Conservation (phyloP, 2,329 filamentous ascomycete genomes). For the Daldinia eschscholtzii region DNA sequence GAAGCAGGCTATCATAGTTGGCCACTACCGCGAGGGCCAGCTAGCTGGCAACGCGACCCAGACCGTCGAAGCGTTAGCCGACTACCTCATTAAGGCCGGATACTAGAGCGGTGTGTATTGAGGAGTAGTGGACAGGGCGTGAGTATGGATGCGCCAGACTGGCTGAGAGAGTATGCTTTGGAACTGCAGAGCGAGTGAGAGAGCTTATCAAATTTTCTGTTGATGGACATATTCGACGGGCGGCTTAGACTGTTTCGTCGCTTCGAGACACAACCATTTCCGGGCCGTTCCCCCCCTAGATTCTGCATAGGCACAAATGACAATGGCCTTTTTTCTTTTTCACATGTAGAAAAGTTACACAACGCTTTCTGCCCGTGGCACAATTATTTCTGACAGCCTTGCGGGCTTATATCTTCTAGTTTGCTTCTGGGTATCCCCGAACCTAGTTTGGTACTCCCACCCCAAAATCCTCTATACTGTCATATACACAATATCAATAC, state of each 20-base stretch:
- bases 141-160: constrained; percentile 30
- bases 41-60: constrained; percentile 81
- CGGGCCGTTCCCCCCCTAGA: constrained; percentile 45
- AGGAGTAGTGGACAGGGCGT: constrained; percentile 37
- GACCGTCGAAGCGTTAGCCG: constrained; percentile 84
- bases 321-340: constrained; percentile 39
- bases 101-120: constrained; percentile 69
- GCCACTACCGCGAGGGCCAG: constrained; percentile 82
- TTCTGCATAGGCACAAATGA: constrained; percentile 53
- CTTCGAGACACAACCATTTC: constrained; percentile 34
- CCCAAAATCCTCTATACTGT: constrained; percentile 32
- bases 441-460: constrained; percentile 30
- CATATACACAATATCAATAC: constrained; percentile 44
- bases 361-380: constrained; percentile 16
- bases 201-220: constrained; percentile 44
- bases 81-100: constrained; percentile 83
- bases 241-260: constrained; percentile 42
- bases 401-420: constrained; percentile 39
- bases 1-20: constrained; percentile 87
- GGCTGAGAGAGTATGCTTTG: constrained; percentile 37
- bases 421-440: constrained; percentile 43
- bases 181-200: constrained; percentile 36
- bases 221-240: constrained; percentile 37
- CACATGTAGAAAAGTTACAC: constrained; percentile 35
- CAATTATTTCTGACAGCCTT: constrained; percentile 29